phyloP scores from a whole-genome alignment of 495 filamentous ascomycete species.

The Hyaloscypha finlandica region DNA sequence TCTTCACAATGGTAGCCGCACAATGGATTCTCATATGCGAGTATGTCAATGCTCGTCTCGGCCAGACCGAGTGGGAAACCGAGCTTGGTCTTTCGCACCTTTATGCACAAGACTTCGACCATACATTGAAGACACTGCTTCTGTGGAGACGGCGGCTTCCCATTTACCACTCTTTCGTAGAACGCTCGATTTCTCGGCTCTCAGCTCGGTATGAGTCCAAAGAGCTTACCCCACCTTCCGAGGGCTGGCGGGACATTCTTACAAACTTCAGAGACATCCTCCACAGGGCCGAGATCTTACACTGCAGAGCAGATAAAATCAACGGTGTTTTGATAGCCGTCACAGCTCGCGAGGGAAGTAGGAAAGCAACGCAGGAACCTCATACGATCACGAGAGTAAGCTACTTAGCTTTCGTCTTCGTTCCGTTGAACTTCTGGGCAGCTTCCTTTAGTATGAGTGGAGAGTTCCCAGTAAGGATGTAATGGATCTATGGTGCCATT shows the following conservation, averaged over 20 bases:
- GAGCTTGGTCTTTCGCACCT: slow-evolving; percentile 27
- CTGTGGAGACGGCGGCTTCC: slow-evolving; percentile 34
- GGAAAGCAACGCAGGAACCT: slow-evolving; percentile 18
- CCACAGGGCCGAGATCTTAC: slow-evolving; percentile 31
- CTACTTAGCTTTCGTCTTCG: slow-evolving; percentile 38
- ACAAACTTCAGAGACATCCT: slow-evolving; percentile 18
- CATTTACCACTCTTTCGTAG: slow-evolving; percentile 31
- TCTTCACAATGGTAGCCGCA: slow-evolving; percentile 37
- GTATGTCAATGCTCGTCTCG: slow-evolving; percentile 43
- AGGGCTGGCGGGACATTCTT: slow-evolving; percentile 6
- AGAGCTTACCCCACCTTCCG: not conserved
- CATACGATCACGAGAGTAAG: slow-evolving; percentile 27
- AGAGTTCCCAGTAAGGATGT: slow-evolving; percentile 5
- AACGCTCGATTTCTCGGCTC: slow-evolving; percentile 30
- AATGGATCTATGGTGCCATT: slow-evolving; percentile 17
- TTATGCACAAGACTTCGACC: slow-evolving; percentile 39
- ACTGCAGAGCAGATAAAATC: slow-evolving; percentile 36
- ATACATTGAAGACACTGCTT: slow-evolving; percentile 41
- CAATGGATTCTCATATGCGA: slow-evolving; percentile 44
- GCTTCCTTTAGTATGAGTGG: slow-evolving; percentile 40
- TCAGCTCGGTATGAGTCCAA: slow-evolving; percentile 3
- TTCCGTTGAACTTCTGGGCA: slow-evolving; percentile 37
- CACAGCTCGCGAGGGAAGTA: slow-evolving; percentile 2
- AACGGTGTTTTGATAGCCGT: slow-evolving; percentile 19
- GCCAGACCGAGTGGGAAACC: slow-evolving; percentile 49